These are phyloP conservation scores for Arctium minus DNA, from an alignment of 129 eudicot genomes.

Conservation along the genomic window DNA sequence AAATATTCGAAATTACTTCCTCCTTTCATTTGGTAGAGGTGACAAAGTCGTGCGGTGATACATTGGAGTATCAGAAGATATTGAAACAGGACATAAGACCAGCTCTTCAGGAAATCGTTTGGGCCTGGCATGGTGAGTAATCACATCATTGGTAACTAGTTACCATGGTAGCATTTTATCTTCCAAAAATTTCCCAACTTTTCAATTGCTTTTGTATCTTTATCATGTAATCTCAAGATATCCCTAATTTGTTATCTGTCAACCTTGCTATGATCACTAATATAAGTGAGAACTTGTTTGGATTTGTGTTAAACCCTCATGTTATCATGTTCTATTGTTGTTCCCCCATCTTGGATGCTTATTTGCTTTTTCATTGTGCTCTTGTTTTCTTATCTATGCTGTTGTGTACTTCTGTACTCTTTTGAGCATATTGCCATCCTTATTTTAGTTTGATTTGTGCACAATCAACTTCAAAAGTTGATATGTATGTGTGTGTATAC, in stretches of 20 bases:
- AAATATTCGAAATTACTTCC: conserved; percentile 53
- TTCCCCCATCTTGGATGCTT: background rate
- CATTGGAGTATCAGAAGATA: conserved; percentile 49
- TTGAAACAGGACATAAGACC: conserved; percentile 50
- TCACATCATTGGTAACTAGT: background rate
- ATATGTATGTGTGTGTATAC: background rate
- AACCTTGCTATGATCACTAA: background rate
- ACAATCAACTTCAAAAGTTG: background rate
- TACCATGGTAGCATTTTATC: background rate
- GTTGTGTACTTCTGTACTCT: background rate
- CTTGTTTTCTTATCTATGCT: background rate
- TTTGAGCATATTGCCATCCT: background rate
- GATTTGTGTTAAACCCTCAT: background rate
- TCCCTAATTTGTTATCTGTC: conserved; percentile 8
- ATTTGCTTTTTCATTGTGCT: background rate
- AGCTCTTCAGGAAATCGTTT: conserved; percentile 54
- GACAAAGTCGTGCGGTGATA: conserved; percentile 54
- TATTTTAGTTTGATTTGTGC: background rate
- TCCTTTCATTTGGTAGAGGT: conserved; percentile 62
- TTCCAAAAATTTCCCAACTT: conserved; percentile 10
- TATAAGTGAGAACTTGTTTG: background rate
- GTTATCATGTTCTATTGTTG: conserved; percentile 2
- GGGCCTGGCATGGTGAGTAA: conserved; percentile 88
- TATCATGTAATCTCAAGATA: conserved; percentile 23
- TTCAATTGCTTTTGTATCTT: conserved; percentile 18